Evolutionary conservation across 176 grass and related monocot genomes (phyloP), one percentile per base, ranked within the genome.

Genomic region (Aechmea fasciata): DNA sequence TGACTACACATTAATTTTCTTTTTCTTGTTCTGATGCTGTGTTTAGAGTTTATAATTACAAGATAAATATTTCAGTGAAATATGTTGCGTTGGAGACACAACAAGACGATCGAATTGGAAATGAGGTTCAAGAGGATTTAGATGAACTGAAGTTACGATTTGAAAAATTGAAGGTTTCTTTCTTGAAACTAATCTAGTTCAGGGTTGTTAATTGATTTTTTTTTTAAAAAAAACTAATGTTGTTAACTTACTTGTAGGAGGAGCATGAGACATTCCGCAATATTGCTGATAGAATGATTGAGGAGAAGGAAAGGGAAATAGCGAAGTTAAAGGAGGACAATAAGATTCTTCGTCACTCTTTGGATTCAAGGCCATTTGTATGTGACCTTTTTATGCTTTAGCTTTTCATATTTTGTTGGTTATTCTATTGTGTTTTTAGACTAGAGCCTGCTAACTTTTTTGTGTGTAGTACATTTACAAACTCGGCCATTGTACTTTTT

Each of bases 241-340:
- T 85, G 61, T 82, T 71, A 74, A 67, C 63, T 81, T 87, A 67
- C 63, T 81, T 87, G 26, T 82, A 99, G 94, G 94, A 99, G 82
- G 94, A 99, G 72, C 89, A 99, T 70, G 72, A 90, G 78, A 77
- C 84, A 2, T 99, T 99, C 69, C 83, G 66, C 73, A 84, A 93
- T 79, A 88, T 99, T 77, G 76, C 94, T 71, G 94, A 99, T 89
- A 92, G 84, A 88, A 85, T 87, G 84, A 79, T 93, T 68, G 94
- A 99, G 83, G 87, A 99, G 48, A 99, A 87, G 82, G 94, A 99
- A 68, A 80, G 50, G 49, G 84, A 99, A 71, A 81, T 93, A 52
- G 66, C 72, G 52, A 93, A 84, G 82, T 82, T 93, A 48, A 69
- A 81, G 62, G 85, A 90, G 47, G 89, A 93, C 78, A 99, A 93